Percentiles rank a stretch among this genome's conserved stretches.
Evolutionary conservation across 345 rosid genomes (phyloP).

Genomic region (Gossypium rotundifolium): DNA sequence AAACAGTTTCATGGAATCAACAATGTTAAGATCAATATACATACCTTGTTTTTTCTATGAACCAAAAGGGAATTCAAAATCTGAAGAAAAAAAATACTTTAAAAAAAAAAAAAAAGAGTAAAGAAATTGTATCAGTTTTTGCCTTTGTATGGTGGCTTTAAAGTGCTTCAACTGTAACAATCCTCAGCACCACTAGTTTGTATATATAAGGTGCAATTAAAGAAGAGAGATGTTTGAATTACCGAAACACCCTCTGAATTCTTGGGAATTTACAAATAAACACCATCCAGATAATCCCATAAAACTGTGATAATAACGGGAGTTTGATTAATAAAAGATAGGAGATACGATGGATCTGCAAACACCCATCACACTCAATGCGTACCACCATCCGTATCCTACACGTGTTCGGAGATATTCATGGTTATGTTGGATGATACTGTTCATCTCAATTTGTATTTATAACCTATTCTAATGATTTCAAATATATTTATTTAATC

Average conservation of each 20-base stretch:
- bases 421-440: background rate
- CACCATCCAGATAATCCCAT: background rate
- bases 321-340: slow-evolving; percentile 1
- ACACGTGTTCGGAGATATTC: slow-evolving; percentile 51
- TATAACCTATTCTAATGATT: background rate
- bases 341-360: slow-evolving; percentile 11
- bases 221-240: slow-evolving; percentile 8
- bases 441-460: background rate
- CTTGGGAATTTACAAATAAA: background rate
- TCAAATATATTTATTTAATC: too few relatives aligned
- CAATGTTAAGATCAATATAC: background rate
- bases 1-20: background rate
- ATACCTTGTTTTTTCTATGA: background rate
- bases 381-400: slow-evolving; percentile 30
- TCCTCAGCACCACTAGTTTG: background rate
- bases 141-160: background rate
- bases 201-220: slow-evolving; percentile 26
- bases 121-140: background rate
- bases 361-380: slow-evolving; percentile 11
- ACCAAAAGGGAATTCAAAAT: background rate
- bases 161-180: slow-evolving; percentile 2
- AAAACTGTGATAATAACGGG: slow-evolving; percentile 14
- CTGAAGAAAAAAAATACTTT: too few relatives aligned
- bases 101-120: background rate
- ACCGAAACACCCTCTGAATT: slow-evolving; percentile 28